Evolutionary conservation across 2,329 filamentous ascomycete genomes (phyloP).

Genomic region (Penicillium sp.): DNA sequence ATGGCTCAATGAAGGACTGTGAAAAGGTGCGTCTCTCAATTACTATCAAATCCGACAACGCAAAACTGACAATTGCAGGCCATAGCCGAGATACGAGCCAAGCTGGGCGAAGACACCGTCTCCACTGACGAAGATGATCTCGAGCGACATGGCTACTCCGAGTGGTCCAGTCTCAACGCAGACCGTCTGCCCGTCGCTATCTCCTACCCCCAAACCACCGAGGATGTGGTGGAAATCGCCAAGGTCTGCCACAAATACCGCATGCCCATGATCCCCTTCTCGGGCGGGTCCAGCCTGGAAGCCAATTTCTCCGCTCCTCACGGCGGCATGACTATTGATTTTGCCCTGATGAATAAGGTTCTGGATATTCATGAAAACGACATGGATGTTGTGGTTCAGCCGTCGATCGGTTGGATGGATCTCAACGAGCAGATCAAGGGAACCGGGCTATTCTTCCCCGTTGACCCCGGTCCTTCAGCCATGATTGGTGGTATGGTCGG

Average conservation of each 20-base stretch:
- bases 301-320: constrained; percentile 87
- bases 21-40: constrained; percentile 37
- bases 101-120: constrained; percentile 63
- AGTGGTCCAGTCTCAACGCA: constrained; percentile 72
- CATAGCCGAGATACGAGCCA: constrained; percentile 57
- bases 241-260: constrained; percentile 76
- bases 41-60: no score
- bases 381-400: constrained; percentile 92
- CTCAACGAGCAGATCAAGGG: constrained; percentile 76
- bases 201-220: constrained; percentile 66
- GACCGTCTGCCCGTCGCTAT: constrained; percentile 67
- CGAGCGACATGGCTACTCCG: constrained; percentile 68
- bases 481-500: constrained; percentile 66
- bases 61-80: constrained; percentile 47
- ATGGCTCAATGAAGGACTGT: constrained; percentile 45
- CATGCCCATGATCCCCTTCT: constrained; percentile 85
- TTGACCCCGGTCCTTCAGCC: constrained; percentile 76
- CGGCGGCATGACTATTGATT: constrained; percentile 88
- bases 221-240: constrained; percentile 67
- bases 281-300: constrained; percentile 83
- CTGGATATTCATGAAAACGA: constrained; percentile 80
- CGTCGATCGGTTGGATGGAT: constrained; percentile 89
- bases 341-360: constrained; percentile 83
- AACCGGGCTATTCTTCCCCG: constrained; percentile 84
- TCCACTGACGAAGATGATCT: constrained; percentile 68